Conservation (phyloP, 2,329 filamentous ascomycete genomes). For the Epichloe sp. region DNA sequence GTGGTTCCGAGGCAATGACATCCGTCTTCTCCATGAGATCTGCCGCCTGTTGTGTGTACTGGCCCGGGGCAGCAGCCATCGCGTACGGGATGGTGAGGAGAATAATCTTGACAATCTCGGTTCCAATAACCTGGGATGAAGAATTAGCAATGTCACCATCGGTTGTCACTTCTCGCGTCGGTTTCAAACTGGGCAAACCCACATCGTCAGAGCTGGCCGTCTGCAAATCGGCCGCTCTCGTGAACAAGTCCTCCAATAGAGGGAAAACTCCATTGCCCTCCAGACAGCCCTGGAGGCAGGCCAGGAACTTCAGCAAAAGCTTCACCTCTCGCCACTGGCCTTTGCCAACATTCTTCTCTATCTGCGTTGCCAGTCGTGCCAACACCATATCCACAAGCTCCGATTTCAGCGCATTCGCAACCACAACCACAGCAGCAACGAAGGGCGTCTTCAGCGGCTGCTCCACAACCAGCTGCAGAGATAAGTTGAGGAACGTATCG, state of each 20-base stretch:
- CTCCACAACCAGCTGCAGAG: slow-evolving; percentile 67
- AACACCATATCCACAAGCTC: slow-evolving; percentile 64
- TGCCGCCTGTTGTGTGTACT: slow-evolving; percentile 59
- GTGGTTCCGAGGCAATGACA: slow-evolving; percentile 80
- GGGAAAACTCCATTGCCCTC: slow-evolving; percentile 78
- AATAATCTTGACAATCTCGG: slow-evolving; percentile 94
- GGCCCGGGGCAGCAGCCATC: slow-evolving; percentile 58
- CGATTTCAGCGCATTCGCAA: slow-evolving; percentile 64
- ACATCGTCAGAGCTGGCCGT: slow-evolving; percentile 89
- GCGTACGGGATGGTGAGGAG: slow-evolving; percentile 87
- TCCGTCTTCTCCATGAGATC: slow-evolving; percentile 87
- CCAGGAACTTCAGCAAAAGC: slow-evolving; percentile 83
- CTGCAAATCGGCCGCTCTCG: slow-evolving; percentile 81
- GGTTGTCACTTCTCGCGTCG: background rate
- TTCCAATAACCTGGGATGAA: slow-evolving; percentile 43
- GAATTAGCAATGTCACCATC: background rate
- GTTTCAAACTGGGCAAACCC: slow-evolving; percentile 23
- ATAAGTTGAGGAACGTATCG: slow-evolving; percentile 57
- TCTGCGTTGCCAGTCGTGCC: slow-evolving; percentile 41
- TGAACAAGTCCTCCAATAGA: slow-evolving; percentile 80
- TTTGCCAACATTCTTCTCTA: slow-evolving; percentile 53
- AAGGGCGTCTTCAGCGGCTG: slow-evolving; percentile 98
- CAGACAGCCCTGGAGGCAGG: slow-evolving; percentile 68
- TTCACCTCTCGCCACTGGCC: slow-evolving; percentile 89
- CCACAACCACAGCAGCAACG: slow-evolving; percentile 68